These are phyloP conservation scores for Fusarium clavum DNA, from an alignment of 2,329 filamentous ascomycete genomes.

Conservation along the genomic window DNA sequence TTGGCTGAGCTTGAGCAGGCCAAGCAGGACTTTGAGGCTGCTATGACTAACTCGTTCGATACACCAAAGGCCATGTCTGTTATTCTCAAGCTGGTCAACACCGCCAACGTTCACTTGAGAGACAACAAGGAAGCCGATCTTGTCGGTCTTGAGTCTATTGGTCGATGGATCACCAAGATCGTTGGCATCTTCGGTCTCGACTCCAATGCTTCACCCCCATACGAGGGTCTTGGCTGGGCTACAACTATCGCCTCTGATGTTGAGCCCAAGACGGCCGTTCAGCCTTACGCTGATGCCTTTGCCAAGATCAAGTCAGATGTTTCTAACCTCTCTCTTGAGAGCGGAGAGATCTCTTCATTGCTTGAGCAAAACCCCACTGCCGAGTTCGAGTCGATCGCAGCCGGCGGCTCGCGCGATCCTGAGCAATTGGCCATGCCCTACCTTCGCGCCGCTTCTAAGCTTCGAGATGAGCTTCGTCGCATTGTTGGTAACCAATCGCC, in stretches of 20 bases:
- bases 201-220: conserved; percentile 65
- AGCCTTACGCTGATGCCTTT: conserved; percentile 61
- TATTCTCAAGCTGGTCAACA: conserved; percentile 82
- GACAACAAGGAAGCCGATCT: conserved; percentile 61
- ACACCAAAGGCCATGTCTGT: conserved; percentile 82
- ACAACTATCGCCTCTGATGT: conserved; percentile 55
- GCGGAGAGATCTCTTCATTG: conserved; percentile 57
- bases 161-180: conserved; percentile 84
- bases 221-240: conserved; percentile 68
- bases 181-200: conserved; percentile 88
- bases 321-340: conserved; percentile 60
- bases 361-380: conserved; percentile 57
- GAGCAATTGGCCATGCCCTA: conserved; percentile 67
- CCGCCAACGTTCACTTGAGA: conserved; percentile 74
- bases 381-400: conserved; percentile 61
- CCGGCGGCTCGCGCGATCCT: conserved; percentile 61
- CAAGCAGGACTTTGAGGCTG: conserved; percentile 65
- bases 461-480: conserved; percentile 71
- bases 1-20: conserved; percentile 62
- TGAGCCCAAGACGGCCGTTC: conserved; percentile 59
- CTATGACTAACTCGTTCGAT: conserved; percentile 87
- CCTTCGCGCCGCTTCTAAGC: conserved; percentile 64
- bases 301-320: conserved; percentile 60
- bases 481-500: conserved; percentile 61
- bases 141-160: conserved; percentile 65